These are phyloP conservation scores for Elongisporangium anandrum DNA, from an alignment of 352 stramenopile genomes.

Conservation along the genomic window DNA sequence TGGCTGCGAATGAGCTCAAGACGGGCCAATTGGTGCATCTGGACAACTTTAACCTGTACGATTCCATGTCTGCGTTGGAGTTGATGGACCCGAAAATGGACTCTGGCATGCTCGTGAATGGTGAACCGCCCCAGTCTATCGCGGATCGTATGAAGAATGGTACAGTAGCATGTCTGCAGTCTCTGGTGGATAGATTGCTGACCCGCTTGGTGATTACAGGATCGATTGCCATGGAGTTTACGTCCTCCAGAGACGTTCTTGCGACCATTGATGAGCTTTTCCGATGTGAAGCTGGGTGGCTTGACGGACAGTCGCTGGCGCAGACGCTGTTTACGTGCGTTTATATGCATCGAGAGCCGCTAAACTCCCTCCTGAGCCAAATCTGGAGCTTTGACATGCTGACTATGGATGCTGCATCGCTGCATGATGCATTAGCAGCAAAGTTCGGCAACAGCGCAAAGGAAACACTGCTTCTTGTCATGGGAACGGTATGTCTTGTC, in stretches of 20 bases:
- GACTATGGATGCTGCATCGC: slow-evolving; percentile 1
- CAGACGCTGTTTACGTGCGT: slow-evolving; percentile 89
- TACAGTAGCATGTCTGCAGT: background rate
- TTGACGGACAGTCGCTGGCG: slow-evolving; percentile 76
- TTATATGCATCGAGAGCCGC: slow-evolving; percentile 79
- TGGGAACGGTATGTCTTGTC: slow-evolving; percentile 63
- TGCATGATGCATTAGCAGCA: slow-evolving; percentile 22
- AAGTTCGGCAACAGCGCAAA: slow-evolving; percentile 25
- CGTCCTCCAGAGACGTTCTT: slow-evolving; percentile 59
- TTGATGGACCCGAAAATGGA: slow-evolving; percentile 95
- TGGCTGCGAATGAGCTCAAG: slow-evolving; percentile 72
- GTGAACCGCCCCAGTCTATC: slow-evolving; percentile 48
- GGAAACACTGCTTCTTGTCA: slow-evolving; percentile 65
- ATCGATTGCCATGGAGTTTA: slow-evolving; percentile 50
- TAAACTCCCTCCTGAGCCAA: slow-evolving; percentile 61
- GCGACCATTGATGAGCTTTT: slow-evolving; percentile 77
- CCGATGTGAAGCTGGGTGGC: slow-evolving; percentile 73
- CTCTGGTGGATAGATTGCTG: background rate
- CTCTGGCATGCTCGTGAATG: slow-evolving; percentile 79
- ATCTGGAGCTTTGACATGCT: slow-evolving; percentile 15
- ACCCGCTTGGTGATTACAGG: background rate
- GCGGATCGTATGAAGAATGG: slow-evolving; percentile 35
- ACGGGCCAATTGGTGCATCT: slow-evolving; percentile 77
- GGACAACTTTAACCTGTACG: slow-evolving; percentile 87
- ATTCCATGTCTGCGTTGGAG: slow-evolving; percentile 94